A percentile compares a stretch with the other conserved stretches of the same genome.
phyloP scores from a whole-genome alignment of 345 rosid species.

The Cardiospermum halicacabum region DNA sequence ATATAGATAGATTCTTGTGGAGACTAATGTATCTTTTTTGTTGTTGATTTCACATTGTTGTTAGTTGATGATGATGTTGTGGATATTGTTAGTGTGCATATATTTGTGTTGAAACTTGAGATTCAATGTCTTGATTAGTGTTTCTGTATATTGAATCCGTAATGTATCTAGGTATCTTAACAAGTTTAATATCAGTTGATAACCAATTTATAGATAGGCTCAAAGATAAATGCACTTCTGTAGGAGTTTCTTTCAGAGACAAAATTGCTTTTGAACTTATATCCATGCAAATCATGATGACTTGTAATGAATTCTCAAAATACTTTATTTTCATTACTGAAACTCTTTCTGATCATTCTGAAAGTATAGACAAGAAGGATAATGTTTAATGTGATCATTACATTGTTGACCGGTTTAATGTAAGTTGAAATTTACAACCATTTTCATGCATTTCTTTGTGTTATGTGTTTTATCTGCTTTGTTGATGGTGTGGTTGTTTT shows the following conservation, averaged over 20 bases:
- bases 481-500: not conserved
- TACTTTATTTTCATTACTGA: not conserved
- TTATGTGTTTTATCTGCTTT: not conserved
- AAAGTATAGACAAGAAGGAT: slow-evolving; percentile 42
- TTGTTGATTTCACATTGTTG: no score
- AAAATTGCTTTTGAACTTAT: not conserved
- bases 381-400: slow-evolving; percentile 33
- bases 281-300: not conserved
- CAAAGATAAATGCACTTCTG: not conserved
- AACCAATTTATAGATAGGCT: not conserved
- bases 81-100: not conserved
- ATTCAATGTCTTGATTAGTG: not conserved
- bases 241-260: not conserved
- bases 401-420: slow-evolving; percentile 40
- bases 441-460: not conserved
- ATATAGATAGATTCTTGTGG: not conserved
- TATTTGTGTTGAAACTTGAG: not conserved
- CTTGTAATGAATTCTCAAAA: not conserved
- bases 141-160: not conserved
- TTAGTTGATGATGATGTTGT: no score
- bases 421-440: slow-evolving; percentile 15
- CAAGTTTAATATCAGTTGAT: not conserved
- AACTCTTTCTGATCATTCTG: slow-evolving; percentile 15
- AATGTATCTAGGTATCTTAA: not conserved
- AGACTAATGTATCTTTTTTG: not conserved